Evolutionary conservation across 192 early-diverging fungal species (phyloP).

Genomic region (Coemansia sp.): DNA sequence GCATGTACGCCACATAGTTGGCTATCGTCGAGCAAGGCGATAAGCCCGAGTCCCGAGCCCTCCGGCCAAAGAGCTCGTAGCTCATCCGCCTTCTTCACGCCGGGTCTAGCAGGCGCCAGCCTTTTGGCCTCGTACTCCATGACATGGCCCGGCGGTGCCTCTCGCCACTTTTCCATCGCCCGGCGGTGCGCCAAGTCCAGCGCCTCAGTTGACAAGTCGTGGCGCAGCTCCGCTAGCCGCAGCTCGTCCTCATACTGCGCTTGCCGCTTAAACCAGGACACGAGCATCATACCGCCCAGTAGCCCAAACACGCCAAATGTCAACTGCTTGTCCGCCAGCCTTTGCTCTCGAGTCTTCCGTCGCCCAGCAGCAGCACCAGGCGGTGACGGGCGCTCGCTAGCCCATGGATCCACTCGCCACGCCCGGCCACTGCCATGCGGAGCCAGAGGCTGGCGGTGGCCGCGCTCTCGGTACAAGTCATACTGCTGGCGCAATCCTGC

Average conservation of each 20-base stretch:
- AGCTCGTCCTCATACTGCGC: constrained; percentile 17
- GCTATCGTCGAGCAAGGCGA: constrained; percentile 34
- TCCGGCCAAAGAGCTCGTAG: constrained; percentile 35
- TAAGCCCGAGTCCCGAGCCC: constrained; percentile 39
- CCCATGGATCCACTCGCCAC: constrained; percentile 23
- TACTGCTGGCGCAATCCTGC: constrained; percentile 19
- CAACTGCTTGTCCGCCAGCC: constrained; percentile 5
- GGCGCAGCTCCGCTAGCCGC: constrained; percentile 3
- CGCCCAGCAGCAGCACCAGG: background rate
- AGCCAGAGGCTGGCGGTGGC: background rate
- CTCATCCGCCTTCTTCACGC: constrained; percentile 14
- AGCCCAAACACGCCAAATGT: constrained; percentile 29
- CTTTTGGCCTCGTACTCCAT: constrained; percentile 34
- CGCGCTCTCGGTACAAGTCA: constrained; percentile 8
- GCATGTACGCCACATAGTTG: constrained; percentile 39
- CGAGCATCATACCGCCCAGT: constrained; percentile 19
- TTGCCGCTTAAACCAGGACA: constrained; percentile 9
- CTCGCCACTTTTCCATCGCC: constrained; percentile 34
- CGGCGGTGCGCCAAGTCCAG: constrained; percentile 28
- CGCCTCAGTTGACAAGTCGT: constrained; percentile 1
- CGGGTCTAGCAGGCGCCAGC: constrained; percentile 9
- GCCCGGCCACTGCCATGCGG: background rate
- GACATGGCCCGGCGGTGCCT: constrained; percentile 32
- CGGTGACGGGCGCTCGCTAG: constrained; percentile 24
- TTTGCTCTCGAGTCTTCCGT: constrained; percentile 8